A percentile compares a stretch with the other conserved stretches of the same genome.
These are phyloP conservation scores for Penicillium fuscoglaucum DNA, from an alignment of 2,329 filamentous ascomycete genomes.

Conservation along the genomic window DNA sequence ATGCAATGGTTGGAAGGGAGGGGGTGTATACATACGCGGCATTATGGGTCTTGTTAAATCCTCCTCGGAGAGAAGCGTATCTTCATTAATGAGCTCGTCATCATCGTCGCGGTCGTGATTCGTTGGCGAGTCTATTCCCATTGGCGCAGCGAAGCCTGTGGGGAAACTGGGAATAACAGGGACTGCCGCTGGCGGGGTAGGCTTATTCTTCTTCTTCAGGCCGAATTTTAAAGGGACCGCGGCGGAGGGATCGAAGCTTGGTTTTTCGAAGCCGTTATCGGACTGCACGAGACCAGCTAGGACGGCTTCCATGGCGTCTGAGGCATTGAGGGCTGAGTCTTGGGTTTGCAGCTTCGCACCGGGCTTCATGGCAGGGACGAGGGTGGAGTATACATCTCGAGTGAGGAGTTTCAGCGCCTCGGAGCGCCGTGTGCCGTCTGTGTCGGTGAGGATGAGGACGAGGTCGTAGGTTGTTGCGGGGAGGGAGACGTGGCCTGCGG, in stretches of 20 bases:
- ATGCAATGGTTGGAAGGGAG: neutral
- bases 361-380: slow-evolving; percentile 70
- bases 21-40: slow-evolving; percentile 64
- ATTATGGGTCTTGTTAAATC: slow-evolving; percentile 76
- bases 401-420: slow-evolving; percentile 67
- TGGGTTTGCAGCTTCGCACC: slow-evolving; percentile 65
- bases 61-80: slow-evolving; percentile 79
- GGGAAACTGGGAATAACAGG: slow-evolving; percentile 30
- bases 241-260: slow-evolving; percentile 58
- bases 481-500: slow-evolving; percentile 75
- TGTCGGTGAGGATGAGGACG: slow-evolving; percentile 79
- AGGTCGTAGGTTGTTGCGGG: slow-evolving; percentile 77
- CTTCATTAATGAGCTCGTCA: slow-evolving; percentile 89
- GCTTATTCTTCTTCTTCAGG: slow-evolving; percentile 57
- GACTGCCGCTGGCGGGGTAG: slow-evolving; percentile 17
- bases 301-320: slow-evolving; percentile 36
- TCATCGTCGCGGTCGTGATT: slow-evolving; percentile 59
- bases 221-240: slow-evolving; percentile 65
- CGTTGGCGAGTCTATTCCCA: slow-evolving; percentile 41
- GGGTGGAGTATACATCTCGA: slow-evolving; percentile 65
- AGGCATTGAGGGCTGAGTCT: slow-evolving; percentile 57
- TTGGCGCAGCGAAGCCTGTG: slow-evolving; percentile 42
- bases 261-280: slow-evolving; percentile 68
- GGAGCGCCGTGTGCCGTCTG: slow-evolving; percentile 62
- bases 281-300: slow-evolving; percentile 27